Evolutionary conservation across 2,329 filamentous ascomycete species (phyloP).

Genomic region (Paecilomyces formosus): DNA sequence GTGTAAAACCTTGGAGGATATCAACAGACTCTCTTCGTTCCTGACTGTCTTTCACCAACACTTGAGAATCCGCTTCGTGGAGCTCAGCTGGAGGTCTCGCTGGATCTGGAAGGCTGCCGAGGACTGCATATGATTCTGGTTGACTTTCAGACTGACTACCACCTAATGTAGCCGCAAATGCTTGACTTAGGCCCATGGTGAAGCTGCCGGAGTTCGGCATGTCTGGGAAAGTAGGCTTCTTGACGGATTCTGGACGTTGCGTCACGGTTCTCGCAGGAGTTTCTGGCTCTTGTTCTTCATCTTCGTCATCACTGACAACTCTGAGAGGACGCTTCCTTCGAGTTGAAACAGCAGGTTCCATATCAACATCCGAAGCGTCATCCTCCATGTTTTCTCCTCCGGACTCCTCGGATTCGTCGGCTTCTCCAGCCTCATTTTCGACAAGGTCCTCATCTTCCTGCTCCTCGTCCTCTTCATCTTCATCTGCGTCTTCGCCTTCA

Average conservation of each 20-base stretch:
- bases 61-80: slow-evolving; percentile 55
- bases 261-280: slow-evolving; percentile 25
- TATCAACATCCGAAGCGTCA: slow-evolving; percentile 29
- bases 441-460: slow-evolving; percentile 15
- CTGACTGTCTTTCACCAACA: slow-evolving; percentile 53
- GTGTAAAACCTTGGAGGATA: slow-evolving; percentile 36
- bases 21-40: slow-evolving; percentile 34
- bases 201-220: slow-evolving; percentile 44
- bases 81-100: slow-evolving; percentile 51
- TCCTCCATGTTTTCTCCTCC: slow-evolving; percentile 15
- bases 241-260: slow-evolving; percentile 19
- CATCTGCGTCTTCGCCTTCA: slow-evolving; percentile 13
- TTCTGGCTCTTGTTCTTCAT: slow-evolving; percentile 39
- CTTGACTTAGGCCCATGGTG: slow-evolving; percentile 70
- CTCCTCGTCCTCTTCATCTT: slow-evolving; percentile 13
- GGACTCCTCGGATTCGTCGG: slow-evolving; percentile 37
- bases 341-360: slow-evolving; percentile 39
- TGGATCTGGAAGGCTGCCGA: slow-evolving; percentile 46
- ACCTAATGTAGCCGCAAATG: slow-evolving; percentile 85
- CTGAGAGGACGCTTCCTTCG: slow-evolving; percentile 47
- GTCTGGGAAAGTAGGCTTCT: slow-evolving; percentile 57
- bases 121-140: slow-evolving; percentile 45
- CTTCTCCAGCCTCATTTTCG: slow-evolving; percentile 31
- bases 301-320: slow-evolving; percentile 62
- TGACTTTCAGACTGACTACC: slow-evolving; percentile 42